Evolutionary conservation across 768 basidiomycete genomes (phyloP), one percentile per base, ranked within the genome.

Genomic region (Podaxis sp.): DNA sequence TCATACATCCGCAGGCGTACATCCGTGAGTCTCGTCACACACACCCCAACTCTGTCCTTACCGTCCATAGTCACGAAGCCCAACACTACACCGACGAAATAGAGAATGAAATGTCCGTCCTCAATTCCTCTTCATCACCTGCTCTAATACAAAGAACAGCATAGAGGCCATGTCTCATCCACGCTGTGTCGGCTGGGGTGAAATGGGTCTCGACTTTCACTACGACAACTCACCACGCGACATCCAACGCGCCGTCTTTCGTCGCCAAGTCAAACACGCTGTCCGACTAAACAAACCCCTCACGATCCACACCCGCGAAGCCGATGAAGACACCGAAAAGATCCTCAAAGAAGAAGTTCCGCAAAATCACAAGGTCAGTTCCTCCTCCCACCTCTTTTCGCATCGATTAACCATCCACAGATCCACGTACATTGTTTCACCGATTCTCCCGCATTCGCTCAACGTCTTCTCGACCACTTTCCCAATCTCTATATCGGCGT

Each of bases 391-490:
- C 28, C 8, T 46, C 44, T 3, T 13, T 44, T 19, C n/a, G 36
- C n/a, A 19, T 30, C 24, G 52, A 5, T 53, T 61, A 17, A 48
- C n/a, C 12, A 8, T 44, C 11, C 24, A 12, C 63, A 92, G 87
- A 87, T 95, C 30, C 93, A 95, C 68, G 80, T 96, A 4, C 94
- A 95, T 66, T 96, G 93, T 70, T 95, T 91, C 73, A 94, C 93
- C 1, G 93, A 95, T 71, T 79, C 88, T 0, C 91, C 91, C 0
- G 86, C 79, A 19, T 88, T 94, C 66, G 93, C 88, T 0, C 78
- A 78, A 42, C 81, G 87, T 2, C 78, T 96, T 15, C 78, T 95
- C 1, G 84, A 83, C 15, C 83, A 92, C 67, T 95, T 94, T 71
- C 85, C 90, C 0, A 92, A 94, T 70, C 83, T 93, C 13, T 89